Conservation (phyloP, 306 rosid species). For the Morella rubra region DNA sequence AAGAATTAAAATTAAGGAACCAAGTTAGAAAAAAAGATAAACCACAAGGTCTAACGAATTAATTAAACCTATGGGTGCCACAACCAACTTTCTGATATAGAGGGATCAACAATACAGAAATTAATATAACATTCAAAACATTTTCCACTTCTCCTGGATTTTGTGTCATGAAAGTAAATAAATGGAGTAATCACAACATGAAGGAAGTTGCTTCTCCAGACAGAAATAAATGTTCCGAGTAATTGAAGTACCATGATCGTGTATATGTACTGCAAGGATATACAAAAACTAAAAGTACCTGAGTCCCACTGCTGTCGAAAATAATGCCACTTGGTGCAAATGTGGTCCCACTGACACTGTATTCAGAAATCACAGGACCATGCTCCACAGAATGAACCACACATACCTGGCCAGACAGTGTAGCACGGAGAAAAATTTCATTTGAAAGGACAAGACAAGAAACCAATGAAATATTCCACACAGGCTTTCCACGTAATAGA, state of each 20-base stretch:
- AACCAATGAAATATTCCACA: background rate
- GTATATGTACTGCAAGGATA: background rate
- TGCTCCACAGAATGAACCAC: constrained; percentile 72
- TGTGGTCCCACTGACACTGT: constrained; percentile 84
- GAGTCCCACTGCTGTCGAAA: constrained; percentile 60
- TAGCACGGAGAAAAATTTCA: constrained; percentile 19
- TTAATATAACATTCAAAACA: background rate
- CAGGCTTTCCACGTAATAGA: background rate
- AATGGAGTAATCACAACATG: background rate
- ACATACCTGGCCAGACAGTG: constrained; percentile 59
- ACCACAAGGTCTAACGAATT: too few relatives aligned
- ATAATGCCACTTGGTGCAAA: constrained; percentile 87
- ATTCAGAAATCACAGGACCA: constrained; percentile 67
- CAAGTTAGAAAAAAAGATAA: too few relatives aligned
- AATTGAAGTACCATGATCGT: background rate
- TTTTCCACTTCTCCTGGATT: background rate
- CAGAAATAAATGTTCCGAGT: background rate
- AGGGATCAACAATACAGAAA: background rate
- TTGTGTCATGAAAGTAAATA: background rate
- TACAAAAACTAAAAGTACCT: constrained; percentile 45
- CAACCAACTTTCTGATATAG: background rate
- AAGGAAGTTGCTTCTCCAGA: background rate
- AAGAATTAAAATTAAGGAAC: too few relatives aligned
- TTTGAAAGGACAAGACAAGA: background rate
- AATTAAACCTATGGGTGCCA: background rate